These are phyloP conservation scores for Udeniomyces megalosporus DNA, from an alignment of 768 basidiomycete genomes.

Conservation along the genomic window DNA sequence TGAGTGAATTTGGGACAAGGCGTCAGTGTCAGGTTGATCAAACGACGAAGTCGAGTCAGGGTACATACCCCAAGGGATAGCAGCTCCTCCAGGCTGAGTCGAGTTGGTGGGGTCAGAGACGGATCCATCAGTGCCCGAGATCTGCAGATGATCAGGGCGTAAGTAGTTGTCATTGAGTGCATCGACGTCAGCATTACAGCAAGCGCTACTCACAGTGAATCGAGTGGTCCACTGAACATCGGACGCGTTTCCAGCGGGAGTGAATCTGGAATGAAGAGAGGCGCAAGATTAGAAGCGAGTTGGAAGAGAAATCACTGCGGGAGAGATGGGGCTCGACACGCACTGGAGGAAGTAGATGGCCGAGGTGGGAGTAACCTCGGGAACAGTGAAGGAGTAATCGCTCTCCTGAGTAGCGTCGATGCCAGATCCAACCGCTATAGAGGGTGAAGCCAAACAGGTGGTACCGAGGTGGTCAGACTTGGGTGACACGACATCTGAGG, in stretches of 20 bases:
- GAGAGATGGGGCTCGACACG: not conserved
- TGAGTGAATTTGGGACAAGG: too few relatives aligned
- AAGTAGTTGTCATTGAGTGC: not conserved
- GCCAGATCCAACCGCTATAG: slow-evolving; percentile 8
- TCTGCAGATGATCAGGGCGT: not conserved
- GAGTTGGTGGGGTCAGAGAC: slow-evolving; percentile 5
- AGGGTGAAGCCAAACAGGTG: not conserved
- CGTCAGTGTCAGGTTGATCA: too few relatives aligned
- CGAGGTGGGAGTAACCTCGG: slow-evolving; percentile 9
- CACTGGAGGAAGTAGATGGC: slow-evolving; percentile 16
- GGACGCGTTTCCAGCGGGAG: slow-evolving; percentile 3
- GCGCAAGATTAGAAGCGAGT: not conserved
- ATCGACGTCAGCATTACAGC: too few relatives aligned
- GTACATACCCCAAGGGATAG: slow-evolving; percentile 13
- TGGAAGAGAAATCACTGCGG: not conserved
- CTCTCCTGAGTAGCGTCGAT: slow-evolving; percentile 7
- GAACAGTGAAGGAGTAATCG: slow-evolving; percentile 4
- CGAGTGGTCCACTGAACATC: slow-evolving; percentile 9
- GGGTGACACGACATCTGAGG: not conserved
- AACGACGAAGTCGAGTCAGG: too few relatives aligned
- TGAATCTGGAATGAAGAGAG: slow-evolving; percentile 1
- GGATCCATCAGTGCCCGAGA: slow-evolving; percentile 9
- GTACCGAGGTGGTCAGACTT: not conserved
- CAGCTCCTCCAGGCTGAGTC: not conserved
- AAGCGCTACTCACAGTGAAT: too few relatives aligned